These are phyloP conservation scores for Arachis stenosperma DNA, from an alignment of 306 rosid species.

Conservation along the genomic window DNA sequence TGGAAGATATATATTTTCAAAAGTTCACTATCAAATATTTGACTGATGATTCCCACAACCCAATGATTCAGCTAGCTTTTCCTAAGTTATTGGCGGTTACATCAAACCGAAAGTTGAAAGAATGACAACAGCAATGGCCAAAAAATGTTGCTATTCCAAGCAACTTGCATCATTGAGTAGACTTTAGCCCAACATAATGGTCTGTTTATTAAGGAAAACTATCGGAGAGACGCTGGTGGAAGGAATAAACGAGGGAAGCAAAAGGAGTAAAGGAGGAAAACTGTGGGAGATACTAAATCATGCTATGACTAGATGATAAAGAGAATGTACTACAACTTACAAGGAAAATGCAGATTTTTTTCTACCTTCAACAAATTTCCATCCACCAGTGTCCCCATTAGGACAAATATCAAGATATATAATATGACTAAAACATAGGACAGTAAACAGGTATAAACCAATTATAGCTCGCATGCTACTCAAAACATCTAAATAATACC, in stretches of 20 bases:
- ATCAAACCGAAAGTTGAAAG: background rate
- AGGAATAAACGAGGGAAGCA: constrained; percentile 6
- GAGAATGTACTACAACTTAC: background rate
- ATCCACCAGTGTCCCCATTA: constrained; percentile 11
- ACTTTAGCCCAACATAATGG: constrained; percentile 30
- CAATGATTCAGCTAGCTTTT: constrained; percentile 1
- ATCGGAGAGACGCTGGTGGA: constrained; percentile 14
- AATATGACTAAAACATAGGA: background rate
- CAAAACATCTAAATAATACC: constrained; percentile 22
- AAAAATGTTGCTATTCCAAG: constrained; percentile 23
- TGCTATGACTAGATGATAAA: constrained; percentile 1
- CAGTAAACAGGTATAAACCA: constrained; percentile 17
- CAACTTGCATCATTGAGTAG: constrained; percentile 27
- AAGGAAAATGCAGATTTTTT: constrained; percentile 7
- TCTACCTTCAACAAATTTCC: constrained; percentile 13
- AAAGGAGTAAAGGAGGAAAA: background rate
- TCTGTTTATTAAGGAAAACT: constrained; percentile 19
- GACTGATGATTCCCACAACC: constrained; percentile 28
- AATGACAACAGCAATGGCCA: constrained; percentile 22
- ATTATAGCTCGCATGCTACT: background rate
- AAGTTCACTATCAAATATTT: constrained; percentile 35
- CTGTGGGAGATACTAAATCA: background rate
- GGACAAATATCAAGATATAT: constrained; percentile 19
- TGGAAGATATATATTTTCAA: constrained; percentile 38
- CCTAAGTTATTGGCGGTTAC: background rate